These are phyloP conservation scores for Ustilago nuda DNA, from an alignment of 1,284 basidiomycete genomes.

Conservation along the genomic window DNA sequence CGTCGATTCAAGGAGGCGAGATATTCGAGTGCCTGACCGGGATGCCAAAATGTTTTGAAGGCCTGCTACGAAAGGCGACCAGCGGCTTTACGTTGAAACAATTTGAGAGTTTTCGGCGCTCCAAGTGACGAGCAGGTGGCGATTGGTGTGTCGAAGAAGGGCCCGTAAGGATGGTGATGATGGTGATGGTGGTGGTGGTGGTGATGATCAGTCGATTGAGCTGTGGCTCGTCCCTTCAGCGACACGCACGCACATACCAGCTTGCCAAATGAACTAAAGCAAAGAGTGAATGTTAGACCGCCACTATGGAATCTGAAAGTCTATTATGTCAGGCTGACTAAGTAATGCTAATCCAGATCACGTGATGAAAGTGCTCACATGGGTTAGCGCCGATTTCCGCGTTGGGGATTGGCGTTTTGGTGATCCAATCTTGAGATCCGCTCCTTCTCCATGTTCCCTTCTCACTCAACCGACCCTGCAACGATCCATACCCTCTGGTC, in stretches of 20 bases:
- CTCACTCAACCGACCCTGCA: not conserved
- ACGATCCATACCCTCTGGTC: not conserved
- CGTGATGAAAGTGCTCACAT: constrained; percentile 19
- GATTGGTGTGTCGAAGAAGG: not conserved
- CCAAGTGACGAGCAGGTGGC: not conserved
- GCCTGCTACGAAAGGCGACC: not conserved
- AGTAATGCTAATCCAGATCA: not conserved
- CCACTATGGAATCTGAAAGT: too few relatives aligned
- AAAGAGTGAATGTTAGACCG: too few relatives aligned
- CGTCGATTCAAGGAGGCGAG: not conserved
- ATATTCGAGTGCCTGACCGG: not conserved
- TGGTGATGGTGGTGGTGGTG: not conserved
- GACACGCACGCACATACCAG: constrained; percentile 3
- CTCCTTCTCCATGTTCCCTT: not conserved
- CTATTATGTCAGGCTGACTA: constrained; percentile 19
- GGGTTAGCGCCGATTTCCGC: constrained; percentile 21
- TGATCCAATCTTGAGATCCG: constrained; percentile 10
- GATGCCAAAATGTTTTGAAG: too few relatives aligned
- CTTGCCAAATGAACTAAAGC: constrained; percentile 4
- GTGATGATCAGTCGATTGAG: not conserved
- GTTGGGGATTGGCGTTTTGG: constrained; percentile 3
- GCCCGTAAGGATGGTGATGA: too few relatives aligned
- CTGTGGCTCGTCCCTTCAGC: not conserved
- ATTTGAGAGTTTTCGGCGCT: not conserved
- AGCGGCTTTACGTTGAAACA: not conserved